Evolutionary conservation across 257 asterid species (phyloP), one percentile per base, ranked within the genome.

Genomic region (Agastache rugosa): DNA sequence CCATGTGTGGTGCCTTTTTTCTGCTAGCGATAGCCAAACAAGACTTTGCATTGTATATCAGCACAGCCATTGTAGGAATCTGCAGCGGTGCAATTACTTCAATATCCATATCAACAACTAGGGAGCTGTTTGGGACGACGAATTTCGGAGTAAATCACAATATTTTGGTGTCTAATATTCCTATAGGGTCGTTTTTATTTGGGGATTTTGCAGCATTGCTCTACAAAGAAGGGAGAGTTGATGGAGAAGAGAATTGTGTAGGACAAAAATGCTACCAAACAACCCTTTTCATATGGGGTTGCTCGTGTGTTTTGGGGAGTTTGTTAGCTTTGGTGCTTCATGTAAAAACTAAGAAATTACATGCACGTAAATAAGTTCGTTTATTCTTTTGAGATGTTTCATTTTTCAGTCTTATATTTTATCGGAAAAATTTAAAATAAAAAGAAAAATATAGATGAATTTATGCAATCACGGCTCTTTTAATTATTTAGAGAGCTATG

Each of bases 11-110:
- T 34, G 89, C 97, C 0, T 88, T 91, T 67, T 83, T 89, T 64
- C 65, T 89, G 11, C 86, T 78, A 14, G 48, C 80, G 12, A 74
- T 81, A 1, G 69, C 71, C 75, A 65, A 39, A n/a, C 74, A 72
- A 6, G 85, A 78, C 44, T 17, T 77, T 0, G 66, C 74, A 19
- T 82, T 88, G 5, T 84, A 85, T 29, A 22, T 78, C 0, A 83
- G 96, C 62, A 86, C 96, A 1, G 90, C 89, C 3, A 75, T 87
- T 6, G 78, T 89, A 12, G 91, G 97, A 2, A 47, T 82, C 8
- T 88, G 91, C 75, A 86, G 87, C 0, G 97, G 97, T 5, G 93
- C 95, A 4, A 85, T 89, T 14, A 85, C 96, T 6, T 86, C 93
- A 3, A 78, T 89, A 11, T 77, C 96, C 1, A 87, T 88, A 5